Evolutionary conservation across 2,329 filamentous ascomycete species (phyloP).

Genomic region (Fusarium sp.): DNA sequence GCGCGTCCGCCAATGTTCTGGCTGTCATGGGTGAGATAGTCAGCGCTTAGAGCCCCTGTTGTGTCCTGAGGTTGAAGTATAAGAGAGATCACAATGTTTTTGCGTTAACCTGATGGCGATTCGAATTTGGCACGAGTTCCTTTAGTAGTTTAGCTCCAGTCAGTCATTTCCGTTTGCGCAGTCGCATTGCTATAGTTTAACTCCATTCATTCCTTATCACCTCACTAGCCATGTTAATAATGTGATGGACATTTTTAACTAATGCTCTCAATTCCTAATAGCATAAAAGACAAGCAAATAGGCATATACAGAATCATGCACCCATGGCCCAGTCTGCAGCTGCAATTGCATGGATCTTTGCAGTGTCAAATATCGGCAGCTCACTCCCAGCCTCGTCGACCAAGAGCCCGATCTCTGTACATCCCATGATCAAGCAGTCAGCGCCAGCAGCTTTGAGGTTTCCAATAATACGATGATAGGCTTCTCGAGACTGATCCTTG

Average conservation of each 20-base stretch:
- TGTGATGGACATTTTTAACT: fast-evolving
- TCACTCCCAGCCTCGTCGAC: conserved; percentile 19
- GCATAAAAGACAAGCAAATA: background rate
- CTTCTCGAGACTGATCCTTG: conserved; percentile 16
- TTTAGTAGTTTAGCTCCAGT: background rate
- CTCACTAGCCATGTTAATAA: fast-evolving
- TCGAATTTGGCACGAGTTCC: background rate
- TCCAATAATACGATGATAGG: conserved; percentile 21
- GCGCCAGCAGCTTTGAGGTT: conserved; percentile 27
- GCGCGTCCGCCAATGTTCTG: background rate
- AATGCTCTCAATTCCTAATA: fast-evolving
- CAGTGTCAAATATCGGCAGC: conserved; percentile 42
- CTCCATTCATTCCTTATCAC: background rate
- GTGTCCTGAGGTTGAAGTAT: fast-evolving
- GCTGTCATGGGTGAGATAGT: background rate
- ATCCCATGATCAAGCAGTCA: conserved; percentile 43
- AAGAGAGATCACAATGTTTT: background rate
- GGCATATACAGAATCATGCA: no score
- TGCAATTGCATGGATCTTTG: conserved; percentile 37
- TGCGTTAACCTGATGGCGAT: fast-evolving
- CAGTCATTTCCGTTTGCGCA: background rate
- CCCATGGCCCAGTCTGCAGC: conserved; percentile 44
- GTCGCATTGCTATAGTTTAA: background rate
- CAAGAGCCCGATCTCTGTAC: conserved; percentile 44
- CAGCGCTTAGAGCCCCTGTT: background rate